Evolutionary conservation across 2,329 filamentous ascomycete species (phyloP), one percentile per base, ranked within the genome.

Genomic region (Hirsutella thompsonii): DNA sequence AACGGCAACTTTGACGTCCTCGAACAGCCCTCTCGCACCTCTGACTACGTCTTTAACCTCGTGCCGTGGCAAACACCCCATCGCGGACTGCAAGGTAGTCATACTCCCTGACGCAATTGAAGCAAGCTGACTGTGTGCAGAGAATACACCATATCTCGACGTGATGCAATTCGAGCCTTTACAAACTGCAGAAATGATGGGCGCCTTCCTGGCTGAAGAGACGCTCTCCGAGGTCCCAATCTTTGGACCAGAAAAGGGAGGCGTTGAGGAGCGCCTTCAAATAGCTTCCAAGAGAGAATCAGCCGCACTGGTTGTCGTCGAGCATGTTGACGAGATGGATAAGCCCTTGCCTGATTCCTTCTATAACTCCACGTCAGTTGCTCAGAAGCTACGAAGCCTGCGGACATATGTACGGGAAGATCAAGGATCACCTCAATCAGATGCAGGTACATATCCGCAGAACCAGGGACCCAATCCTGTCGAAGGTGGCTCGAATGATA

Each of bases 1-100:
- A 80, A 72, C 46, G 76, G 77, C 16, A 64, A 62, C 13, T 76
- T 80, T 52, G 74, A 78, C 23, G 75, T 82, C 16, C 54, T 81
- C 20, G 72, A 79, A 47, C 73, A 75, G 50, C 75, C 78, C 4
- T 72, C 74, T 1, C 66, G 68, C 43, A 74, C 74, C 2, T 66
- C 71, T 2, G 67, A 72, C 37, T 74, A 79, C 42, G 59, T 77
- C 10, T 78, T 70, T 45, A 74, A 79, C 46, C 58, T 81, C 45
- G 63, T 78, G 13, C 74, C 76, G 0, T 81, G 77, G 77, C 64
- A 71, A 47, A 54, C 72, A 5, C 75, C 76, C 2, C 68, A 78
- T 51, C 68, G 74, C 19, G 74, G 73, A 1, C 52, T 76, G 8
- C 66, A 72, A 57, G 70, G 72, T 72, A 58, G 44, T 53, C 43